Conservation (phyloP, 2,329 filamentous ascomycete genomes). For the Pestalotiopsis sp. region DNA sequence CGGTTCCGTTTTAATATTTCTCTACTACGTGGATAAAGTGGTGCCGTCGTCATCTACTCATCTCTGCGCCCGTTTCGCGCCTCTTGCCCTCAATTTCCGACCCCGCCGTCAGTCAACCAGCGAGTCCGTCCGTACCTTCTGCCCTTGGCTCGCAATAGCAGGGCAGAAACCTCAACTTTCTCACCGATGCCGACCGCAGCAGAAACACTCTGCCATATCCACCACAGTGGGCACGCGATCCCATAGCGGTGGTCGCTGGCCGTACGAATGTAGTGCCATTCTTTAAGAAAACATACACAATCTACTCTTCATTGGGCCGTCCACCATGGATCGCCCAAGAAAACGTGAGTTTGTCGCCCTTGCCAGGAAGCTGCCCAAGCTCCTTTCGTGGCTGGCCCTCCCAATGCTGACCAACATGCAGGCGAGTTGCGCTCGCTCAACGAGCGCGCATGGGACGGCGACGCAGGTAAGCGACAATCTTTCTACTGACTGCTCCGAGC, state of each 20-base stretch:
- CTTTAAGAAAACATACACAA: constrained; percentile 25
- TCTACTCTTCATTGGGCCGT: constrained; percentile 35
- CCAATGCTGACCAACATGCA: constrained; percentile 38
- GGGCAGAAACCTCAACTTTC: constrained; percentile 11
- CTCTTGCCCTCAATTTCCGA: constrained; percentile 5
- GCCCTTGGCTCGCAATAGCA: constrained; percentile 13
- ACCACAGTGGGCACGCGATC: constrained; percentile 42
- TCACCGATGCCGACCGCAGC: constrained; percentile 47
- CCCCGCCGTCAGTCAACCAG: constrained; percentile 11
- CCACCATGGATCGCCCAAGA: constrained; percentile 65
- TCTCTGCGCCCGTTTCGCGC: neutral
- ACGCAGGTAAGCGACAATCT: constrained; percentile 64
- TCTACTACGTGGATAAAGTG: neutral
- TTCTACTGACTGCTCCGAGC: neutral
- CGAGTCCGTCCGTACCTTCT: constrained; percentile 9
- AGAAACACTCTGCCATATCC: constrained; percentile 42
- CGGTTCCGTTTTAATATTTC: neutral
- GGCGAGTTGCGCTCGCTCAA: constrained; percentile 92
- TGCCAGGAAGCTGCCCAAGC: neutral
- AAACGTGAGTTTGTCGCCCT: constrained; percentile 52
- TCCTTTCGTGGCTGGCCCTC: neutral
- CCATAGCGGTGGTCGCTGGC: constrained; percentile 43
- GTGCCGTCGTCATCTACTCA: neutral
- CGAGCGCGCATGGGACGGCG: constrained; percentile 83
- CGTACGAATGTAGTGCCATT: constrained; percentile 50